Percentiles rank a stretch among this genome's conserved stretches.
Conservation (phyloP, 345 rosid species). For the Gossypium longicalyx region DNA sequence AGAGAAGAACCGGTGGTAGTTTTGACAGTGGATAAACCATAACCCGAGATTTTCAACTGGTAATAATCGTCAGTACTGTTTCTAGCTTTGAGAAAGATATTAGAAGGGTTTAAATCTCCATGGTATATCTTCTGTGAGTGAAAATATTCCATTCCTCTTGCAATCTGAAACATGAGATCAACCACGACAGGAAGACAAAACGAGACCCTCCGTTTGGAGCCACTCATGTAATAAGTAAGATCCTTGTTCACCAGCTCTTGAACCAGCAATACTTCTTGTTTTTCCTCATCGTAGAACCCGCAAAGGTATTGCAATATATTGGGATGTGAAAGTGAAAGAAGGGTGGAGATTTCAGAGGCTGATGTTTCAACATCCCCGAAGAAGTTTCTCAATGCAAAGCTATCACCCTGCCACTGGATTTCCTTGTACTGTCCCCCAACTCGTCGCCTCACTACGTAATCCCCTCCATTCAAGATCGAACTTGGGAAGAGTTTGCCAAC, state of each 20-base stretch:
- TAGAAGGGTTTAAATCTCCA: conserved; percentile 75
- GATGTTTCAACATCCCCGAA: conserved; percentile 52
- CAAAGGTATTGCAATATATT: conserved; percentile 68
- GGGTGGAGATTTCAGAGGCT: conserved; percentile 45
- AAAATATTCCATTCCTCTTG: conserved; percentile 90
- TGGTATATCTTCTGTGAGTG: conserved; percentile 56
- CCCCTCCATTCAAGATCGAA: conserved; percentile 59
- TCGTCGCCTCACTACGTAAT: conserved; percentile 68
- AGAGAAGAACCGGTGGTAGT: conserved; percentile 25
- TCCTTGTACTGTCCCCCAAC: conserved; percentile 72
- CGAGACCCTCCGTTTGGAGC: conserved; percentile 51
- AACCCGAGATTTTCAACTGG: conserved; percentile 70
- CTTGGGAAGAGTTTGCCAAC: conserved; percentile 55
- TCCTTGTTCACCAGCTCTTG: conserved; percentile 86
- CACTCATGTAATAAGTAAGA: conserved; percentile 51
- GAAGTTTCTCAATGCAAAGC: conserved; percentile 62
- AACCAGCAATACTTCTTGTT: conserved; percentile 63
- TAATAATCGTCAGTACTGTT: conserved; percentile 59
- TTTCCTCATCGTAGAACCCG: conserved; percentile 78
- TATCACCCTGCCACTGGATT: conserved; percentile 86
- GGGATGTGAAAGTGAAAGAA: conserved; percentile 78
- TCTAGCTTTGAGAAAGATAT: conserved; percentile 64
- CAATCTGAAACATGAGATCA: conserved; percentile 84
- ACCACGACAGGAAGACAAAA: conserved; percentile 65
- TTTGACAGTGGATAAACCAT: conserved; percentile 41